Conservation (phyloP, 345 rosid genomes). For the Rhodamnia argentea region DNA sequence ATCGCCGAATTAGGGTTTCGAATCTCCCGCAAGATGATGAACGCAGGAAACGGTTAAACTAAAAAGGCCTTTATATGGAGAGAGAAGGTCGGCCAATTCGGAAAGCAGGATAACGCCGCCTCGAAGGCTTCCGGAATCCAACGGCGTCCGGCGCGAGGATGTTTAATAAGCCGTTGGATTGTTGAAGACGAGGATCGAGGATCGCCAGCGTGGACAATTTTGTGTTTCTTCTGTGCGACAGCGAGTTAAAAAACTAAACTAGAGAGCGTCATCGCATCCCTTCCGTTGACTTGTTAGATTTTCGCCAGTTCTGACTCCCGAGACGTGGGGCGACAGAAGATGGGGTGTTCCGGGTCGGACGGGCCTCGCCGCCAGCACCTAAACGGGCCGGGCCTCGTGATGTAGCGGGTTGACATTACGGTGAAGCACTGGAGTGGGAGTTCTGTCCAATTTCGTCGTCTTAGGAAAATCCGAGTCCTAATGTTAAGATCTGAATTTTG, state of each 20-base stretch:
- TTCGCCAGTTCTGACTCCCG: not conserved
- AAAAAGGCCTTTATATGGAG: not conserved
- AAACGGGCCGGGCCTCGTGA: not conserved
- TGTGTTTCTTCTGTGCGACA: conserved; percentile 12
- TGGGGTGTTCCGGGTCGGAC: not conserved
- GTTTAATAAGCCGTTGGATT: not conserved
- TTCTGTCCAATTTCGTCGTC: not conserved
- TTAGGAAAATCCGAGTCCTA: not conserved
- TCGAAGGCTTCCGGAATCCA: not conserved
- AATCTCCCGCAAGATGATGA: not conserved
- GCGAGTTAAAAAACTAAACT: not conserved
- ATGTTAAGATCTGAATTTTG: not conserved
- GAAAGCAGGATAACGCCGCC: not conserved
- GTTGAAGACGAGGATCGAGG: not conserved
- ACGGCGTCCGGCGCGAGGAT: not conserved
- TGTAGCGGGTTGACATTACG: not conserved
- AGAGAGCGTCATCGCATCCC: too few species aligned
- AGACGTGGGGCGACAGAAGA: not conserved
- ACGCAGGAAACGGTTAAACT: not conserved
- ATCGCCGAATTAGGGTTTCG: not conserved
- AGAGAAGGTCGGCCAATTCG: not conserved
- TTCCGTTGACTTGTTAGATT: not conserved
- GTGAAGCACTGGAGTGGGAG: too few species aligned
- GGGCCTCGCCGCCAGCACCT: not conserved
- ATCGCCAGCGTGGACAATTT: conserved; percentile 23